These are phyloP conservation scores for Solanum lignicaule DNA, from an alignment of 257 asterid genomes.

Conservation along the genomic window DNA sequence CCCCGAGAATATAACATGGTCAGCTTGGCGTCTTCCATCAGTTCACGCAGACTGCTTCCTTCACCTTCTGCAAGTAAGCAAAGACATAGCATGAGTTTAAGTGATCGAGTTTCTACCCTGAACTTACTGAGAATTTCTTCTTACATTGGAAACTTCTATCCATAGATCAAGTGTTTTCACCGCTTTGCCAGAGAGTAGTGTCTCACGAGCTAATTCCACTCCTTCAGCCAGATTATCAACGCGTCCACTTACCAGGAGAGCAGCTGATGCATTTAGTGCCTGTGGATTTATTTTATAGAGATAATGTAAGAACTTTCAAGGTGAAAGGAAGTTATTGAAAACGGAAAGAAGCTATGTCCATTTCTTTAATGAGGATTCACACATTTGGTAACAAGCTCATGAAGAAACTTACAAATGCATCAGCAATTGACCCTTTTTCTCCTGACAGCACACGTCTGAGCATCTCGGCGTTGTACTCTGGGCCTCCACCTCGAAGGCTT, in stretches of 20 bases:
- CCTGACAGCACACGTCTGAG: conserved; percentile 60
- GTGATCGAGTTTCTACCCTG: background rate
- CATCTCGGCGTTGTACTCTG: conserved; percentile 56
- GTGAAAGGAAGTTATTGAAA: background rate
- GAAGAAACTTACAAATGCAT: conserved; percentile 55
- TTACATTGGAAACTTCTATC: conserved; percentile 63
- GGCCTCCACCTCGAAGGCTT: conserved; percentile 63
- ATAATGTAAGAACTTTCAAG: background rate
- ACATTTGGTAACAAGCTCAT: background rate
- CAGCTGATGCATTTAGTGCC: conserved; percentile 90
- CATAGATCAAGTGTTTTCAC: conserved; percentile 57
- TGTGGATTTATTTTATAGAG: conserved; percentile 5
- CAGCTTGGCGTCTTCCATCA: background rate
- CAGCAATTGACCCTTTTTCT: conserved; percentile 65
- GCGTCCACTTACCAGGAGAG: conserved; percentile 66
- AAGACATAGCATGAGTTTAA: background rate
- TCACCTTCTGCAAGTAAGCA: background rate
- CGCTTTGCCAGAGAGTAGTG: conserved; percentile 67
- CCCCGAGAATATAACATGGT: background rate
- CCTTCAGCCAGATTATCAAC: conserved; percentile 57
- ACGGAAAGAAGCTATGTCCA: background rate
- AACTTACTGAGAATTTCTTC: background rate
- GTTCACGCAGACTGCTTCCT: background rate
- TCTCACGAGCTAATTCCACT: conserved; percentile 58
- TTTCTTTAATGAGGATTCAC: background rate